Evolutionary conservation across 169 alveolate species (phyloP).

Genomic region (Plasmodium gonderi): DNA sequence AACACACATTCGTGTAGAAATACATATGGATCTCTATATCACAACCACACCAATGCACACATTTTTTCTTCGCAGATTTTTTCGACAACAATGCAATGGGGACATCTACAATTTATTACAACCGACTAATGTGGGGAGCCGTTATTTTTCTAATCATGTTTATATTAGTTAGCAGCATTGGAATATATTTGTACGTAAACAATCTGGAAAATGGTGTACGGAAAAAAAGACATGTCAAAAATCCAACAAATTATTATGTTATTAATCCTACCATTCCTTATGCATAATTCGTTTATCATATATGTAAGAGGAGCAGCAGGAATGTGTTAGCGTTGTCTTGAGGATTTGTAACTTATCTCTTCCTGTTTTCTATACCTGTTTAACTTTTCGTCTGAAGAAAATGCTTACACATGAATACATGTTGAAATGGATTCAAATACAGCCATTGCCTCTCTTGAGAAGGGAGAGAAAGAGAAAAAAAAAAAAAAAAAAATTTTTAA

Average conservation of each 20-base stretch:
- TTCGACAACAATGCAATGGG: conserved; percentile 57
- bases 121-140: conserved; percentile 72
- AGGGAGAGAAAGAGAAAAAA: too few relatives aligned
- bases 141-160: conserved; percentile 50
- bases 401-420: too few relatives aligned
- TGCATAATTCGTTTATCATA: background rate
- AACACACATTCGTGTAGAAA: background rate
- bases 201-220: conserved; percentile 9
- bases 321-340: too few relatives aligned
- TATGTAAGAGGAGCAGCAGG: too few relatives aligned
- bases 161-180: conserved; percentile 42
- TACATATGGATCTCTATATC: too few relatives aligned
- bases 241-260: conserved; percentile 28
- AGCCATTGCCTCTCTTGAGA: too few relatives aligned
- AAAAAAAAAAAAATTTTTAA: too few relatives aligned
- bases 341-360: too few relatives aligned
- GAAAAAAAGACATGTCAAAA: conserved; percentile 1
- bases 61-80: conserved; percentile 6
- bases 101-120: conserved; percentile 55
- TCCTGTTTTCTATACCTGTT: too few relatives aligned
- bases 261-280: conserved; percentile 31
- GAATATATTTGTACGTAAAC: conserved; percentile 41
- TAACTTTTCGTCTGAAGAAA: too few relatives aligned
- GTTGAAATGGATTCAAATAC: too few relatives aligned
- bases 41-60: background rate